phyloP scores from a whole-genome alignment of 2,329 filamentous ascomycete genomes.

The Sporothrix variecibatus region DNA sequence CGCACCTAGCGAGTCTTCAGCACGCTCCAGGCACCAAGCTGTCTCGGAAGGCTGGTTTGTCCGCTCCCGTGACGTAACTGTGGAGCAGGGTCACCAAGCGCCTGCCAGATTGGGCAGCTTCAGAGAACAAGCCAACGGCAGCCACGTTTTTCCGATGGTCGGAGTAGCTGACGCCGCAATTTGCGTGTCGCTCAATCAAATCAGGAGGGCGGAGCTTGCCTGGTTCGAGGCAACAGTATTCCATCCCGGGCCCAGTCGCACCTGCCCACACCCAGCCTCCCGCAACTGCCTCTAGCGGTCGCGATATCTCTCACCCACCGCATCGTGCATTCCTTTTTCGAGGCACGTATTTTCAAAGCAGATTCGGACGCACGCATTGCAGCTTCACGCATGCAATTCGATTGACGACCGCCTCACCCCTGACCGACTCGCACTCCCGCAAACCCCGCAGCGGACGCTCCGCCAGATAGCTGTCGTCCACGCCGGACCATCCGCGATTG shows the following conservation, averaged over 20 bases:
- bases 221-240: conserved; percentile 20
- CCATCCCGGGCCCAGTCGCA: neutral
- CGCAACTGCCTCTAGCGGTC: neutral
- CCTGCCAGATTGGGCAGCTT: conserved; percentile 5
- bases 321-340: neutral
- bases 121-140: neutral
- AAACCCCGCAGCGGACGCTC: neutral
- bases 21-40: neutral
- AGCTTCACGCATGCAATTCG: neutral
- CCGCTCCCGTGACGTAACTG: conserved; percentile 18
- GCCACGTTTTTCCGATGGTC: conserved; percentile 26
- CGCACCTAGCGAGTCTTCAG: neutral
- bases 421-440: neutral
- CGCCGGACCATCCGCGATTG: conserved; percentile 20
- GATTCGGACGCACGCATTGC: neutral
- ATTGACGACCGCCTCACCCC: neutral
- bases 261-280: conserved; percentile 21
- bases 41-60: conserved; percentile 12
- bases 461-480: conserved; percentile 20
- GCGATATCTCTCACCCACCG: conserved; percentile 15
- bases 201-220: conserved; percentile 19
- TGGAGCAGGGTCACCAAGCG: neutral
- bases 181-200: conserved; percentile 21
- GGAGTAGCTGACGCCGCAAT: conserved; percentile 27
- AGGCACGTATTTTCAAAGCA: neutral